Percentiles rank a stretch among this genome's conserved stretches.
phyloP scores from a whole-genome alignment of 768 basidiomycete genomes.

The Boletus sp. region DNA sequence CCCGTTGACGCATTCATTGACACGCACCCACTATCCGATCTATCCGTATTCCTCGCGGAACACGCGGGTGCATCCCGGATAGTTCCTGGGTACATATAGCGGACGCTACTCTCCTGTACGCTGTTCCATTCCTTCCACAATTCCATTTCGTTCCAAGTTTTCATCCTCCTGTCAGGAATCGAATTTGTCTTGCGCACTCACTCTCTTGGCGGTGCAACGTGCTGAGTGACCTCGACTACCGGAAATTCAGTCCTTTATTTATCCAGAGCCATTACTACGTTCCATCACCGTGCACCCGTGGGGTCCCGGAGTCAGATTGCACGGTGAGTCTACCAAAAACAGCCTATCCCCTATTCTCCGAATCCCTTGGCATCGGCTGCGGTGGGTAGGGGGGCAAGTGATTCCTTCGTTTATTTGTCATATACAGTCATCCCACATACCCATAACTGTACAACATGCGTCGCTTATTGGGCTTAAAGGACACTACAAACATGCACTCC shows the following conservation, averaged over 20 bases:
- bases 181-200: background rate
- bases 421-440: slow-evolving; percentile 10
- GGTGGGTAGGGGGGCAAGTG: slow-evolving; percentile 13
- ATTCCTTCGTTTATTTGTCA: slow-evolving; percentile 16
- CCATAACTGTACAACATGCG: slow-evolving; percentile 26
- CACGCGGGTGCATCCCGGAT: slow-evolving; percentile 10
- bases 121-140: slow-evolving; percentile 11
- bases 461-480: slow-evolving; percentile 31
- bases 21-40: slow-evolving; percentile 13
- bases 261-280: background rate
- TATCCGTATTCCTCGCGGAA: slow-evolving; percentile 12
- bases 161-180: background rate
- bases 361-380: slow-evolving; percentile 16
- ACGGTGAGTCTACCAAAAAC: slow-evolving; percentile 12
- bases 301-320: background rate
- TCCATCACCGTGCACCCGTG: background rate
- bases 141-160: slow-evolving; percentile 4
- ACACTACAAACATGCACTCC: slow-evolving; percentile 10
- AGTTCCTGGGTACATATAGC: slow-evolving; percentile 24
- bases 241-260: background rate
- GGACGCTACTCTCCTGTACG: slow-evolving; percentile 6
- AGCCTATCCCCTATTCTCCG: slow-evolving; percentile 6
- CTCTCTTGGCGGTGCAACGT: slow-evolving; percentile 2
- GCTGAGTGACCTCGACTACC: slow-evolving; percentile 1
- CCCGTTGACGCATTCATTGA: slow-evolving; percentile 5